These are phyloP conservation scores for Chloropicon primus DNA, from an alignment of 139 green algal genomes.

Conservation along the genomic window DNA sequence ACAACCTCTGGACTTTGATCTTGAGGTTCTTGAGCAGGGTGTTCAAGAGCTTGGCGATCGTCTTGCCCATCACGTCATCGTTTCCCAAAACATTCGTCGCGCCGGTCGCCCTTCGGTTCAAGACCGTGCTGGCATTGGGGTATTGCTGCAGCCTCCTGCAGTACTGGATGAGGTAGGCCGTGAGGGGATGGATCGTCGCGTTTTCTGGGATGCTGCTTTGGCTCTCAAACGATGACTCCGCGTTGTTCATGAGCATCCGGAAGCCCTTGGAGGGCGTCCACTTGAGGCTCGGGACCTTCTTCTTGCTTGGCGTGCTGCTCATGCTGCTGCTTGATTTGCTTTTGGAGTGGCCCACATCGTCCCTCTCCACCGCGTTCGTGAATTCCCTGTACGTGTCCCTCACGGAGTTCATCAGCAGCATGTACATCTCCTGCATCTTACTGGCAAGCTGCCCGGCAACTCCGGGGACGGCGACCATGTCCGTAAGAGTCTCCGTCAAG, in stretches of 20 bases:
- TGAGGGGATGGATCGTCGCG: background rate
- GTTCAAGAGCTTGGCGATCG: background rate
- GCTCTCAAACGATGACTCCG: background rate
- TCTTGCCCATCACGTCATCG: background rate
- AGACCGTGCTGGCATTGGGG: background rate
- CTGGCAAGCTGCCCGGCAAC: background rate
- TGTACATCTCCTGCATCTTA: background rate
- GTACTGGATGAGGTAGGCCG: background rate
- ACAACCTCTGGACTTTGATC: background rate
- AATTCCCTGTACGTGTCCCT: background rate
- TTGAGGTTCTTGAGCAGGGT: background rate
- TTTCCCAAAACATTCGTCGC: background rate
- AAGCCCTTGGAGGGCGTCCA: background rate
- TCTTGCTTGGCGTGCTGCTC: background rate
- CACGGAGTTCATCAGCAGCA: background rate
- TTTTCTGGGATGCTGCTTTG: background rate
- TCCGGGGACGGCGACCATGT: background rate
- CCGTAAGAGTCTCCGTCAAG: background rate
- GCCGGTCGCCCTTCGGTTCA: background rate
- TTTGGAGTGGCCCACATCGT: background rate
- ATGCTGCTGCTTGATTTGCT: too few species aligned
- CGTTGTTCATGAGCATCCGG: background rate
- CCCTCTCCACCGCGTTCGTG: background rate
- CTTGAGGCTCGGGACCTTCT: background rate
- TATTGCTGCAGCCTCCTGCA: background rate